These are phyloP conservation scores for Chenopodium quinoa DNA, from an alignment of 148 eudicot genomes.

Conservation along the genomic window DNA sequence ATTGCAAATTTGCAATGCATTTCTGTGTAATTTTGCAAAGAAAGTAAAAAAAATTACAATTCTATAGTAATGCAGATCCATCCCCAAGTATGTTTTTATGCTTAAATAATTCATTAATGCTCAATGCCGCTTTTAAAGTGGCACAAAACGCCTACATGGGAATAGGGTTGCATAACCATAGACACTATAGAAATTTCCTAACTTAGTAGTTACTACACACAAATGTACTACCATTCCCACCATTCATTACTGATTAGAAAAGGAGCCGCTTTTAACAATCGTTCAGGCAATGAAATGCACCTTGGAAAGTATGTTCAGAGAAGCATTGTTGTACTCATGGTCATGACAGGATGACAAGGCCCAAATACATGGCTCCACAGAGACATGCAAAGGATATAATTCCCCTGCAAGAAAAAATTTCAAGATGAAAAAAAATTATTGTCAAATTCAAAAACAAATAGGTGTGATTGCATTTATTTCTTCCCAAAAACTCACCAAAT, in stretches of 20 bases:
- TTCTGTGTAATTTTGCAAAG: not conserved
- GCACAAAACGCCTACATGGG: too few relatives aligned
- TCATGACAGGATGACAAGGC: conserved; percentile 92
- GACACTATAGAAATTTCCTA: not conserved
- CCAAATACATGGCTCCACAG: conserved; percentile 84
- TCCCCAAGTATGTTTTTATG: not conserved
- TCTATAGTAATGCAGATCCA: not conserved
- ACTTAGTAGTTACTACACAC: not conserved
- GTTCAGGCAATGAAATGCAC: conserved; percentile 7
- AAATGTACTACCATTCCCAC: not conserved
- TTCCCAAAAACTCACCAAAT: conserved; percentile 55
- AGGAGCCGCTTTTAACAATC: not conserved
- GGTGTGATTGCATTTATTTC: too few relatives aligned
- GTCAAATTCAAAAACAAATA: not conserved
- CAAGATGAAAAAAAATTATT: not conserved
- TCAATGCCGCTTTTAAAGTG: not conserved
- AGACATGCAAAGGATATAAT: conserved; percentile 76
- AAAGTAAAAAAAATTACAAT: not conserved
- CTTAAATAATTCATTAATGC: not conserved
- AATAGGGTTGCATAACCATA: not conserved
- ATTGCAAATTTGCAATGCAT: not conserved
- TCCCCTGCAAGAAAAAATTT: conserved; percentile 58
- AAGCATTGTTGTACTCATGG: conserved; percentile 44
- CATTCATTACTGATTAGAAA: not conserved
- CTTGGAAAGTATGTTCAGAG: conserved; percentile 6